Evolutionary conservation across 345 rosid genomes (phyloP).

Genomic region (Bruguiera sexangula): DNA sequence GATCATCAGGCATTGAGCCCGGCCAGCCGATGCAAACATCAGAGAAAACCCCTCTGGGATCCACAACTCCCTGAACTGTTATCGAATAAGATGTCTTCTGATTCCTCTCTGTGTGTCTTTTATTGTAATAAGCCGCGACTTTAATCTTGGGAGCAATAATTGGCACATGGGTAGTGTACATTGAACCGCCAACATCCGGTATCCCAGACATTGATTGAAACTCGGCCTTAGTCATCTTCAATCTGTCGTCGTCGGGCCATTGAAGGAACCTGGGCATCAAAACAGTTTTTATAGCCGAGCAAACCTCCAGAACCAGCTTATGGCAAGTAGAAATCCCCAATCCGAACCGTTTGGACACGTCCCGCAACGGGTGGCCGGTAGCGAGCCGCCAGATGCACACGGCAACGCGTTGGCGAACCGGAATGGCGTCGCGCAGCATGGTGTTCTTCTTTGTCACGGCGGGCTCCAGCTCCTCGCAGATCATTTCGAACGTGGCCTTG

Average conservation of each 20-base stretch:
- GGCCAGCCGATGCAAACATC: conserved; percentile 90
- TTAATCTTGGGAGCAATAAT: conserved; percentile 76
- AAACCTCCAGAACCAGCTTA: conserved; percentile 72
- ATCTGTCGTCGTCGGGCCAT: conserved; percentile 64
- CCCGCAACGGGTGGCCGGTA: conserved; percentile 65
- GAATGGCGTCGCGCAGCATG: conserved; percentile 74
- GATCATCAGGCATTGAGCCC: conserved; percentile 82
- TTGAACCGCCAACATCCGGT: conserved; percentile 64
- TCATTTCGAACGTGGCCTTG: conserved; percentile 61
- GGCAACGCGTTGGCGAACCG: conserved; percentile 88
- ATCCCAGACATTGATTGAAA: conserved; percentile 59
- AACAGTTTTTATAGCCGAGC: conserved; percentile 63
- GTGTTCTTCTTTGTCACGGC: conserved; percentile 86
- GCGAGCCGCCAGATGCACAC: conserved; percentile 91
- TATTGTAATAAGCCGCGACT: conserved; percentile 71
- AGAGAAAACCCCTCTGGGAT: conserved; percentile 58
- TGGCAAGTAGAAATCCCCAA: conserved; percentile 81
- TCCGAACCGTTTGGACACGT: conserved; percentile 71
- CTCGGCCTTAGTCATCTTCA: conserved; percentile 38
- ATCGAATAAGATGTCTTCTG: conserved; percentile 75
- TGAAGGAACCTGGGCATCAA: conserved; percentile 73
- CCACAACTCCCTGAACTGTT: conserved; percentile 70
- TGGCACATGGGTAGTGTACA: conserved; percentile 80
- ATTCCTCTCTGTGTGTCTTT: conserved; percentile 71
- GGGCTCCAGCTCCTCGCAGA: conserved; percentile 76